phyloP scores from a whole-genome alignment of 805 yeast species.

The Saccharomycopsis sp. region DNA sequence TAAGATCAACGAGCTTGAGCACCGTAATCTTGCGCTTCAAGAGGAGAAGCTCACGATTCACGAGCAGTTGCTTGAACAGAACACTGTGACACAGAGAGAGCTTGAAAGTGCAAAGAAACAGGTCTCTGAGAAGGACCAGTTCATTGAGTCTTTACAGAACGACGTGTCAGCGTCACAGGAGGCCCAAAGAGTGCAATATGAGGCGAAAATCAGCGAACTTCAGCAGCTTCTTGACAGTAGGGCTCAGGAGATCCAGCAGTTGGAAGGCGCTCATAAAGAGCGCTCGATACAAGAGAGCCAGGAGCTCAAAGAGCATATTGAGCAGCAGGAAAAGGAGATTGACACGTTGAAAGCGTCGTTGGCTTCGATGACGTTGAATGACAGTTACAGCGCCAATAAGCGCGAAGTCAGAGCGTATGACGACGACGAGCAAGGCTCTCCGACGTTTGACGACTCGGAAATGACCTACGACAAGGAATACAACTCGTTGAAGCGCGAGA shows the following conservation, averaged over 20 bases:
- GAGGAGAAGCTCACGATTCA: neutral
- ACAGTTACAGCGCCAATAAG: slow-evolving; percentile 20
- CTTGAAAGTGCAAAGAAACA: slow-evolving; percentile 6
- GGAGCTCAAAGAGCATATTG: slow-evolving; percentile 22
- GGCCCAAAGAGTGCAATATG: neutral
- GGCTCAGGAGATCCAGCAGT: neutral
- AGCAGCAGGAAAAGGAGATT: neutral
- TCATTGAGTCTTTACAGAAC: neutral
- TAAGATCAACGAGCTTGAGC: slow-evolving; percentile 44
- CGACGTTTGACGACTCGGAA: neutral
- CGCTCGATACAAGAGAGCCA: slow-evolving; percentile 24
- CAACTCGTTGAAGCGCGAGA: slow-evolving; percentile 36
- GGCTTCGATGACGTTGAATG: neutral
- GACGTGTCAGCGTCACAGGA: neutral
- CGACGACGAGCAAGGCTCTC: neutral
- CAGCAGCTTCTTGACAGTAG: neutral
- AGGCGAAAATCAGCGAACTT: neutral
- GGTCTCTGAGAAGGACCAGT: slow-evolving; percentile 10
- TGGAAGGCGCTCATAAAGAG: neutral
- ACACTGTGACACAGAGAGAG: slow-evolving; percentile 14
- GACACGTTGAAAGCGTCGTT: neutral
- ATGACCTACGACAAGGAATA: slow-evolving; percentile 25
- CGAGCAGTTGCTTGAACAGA: neutral
- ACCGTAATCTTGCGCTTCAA: slow-evolving; percentile 24
- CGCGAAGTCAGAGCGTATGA: slow-evolving; percentile 21